Evolutionary conservation across 805 yeast genomes (phyloP).

Genomic region (Yarrowia sp.): DNA sequence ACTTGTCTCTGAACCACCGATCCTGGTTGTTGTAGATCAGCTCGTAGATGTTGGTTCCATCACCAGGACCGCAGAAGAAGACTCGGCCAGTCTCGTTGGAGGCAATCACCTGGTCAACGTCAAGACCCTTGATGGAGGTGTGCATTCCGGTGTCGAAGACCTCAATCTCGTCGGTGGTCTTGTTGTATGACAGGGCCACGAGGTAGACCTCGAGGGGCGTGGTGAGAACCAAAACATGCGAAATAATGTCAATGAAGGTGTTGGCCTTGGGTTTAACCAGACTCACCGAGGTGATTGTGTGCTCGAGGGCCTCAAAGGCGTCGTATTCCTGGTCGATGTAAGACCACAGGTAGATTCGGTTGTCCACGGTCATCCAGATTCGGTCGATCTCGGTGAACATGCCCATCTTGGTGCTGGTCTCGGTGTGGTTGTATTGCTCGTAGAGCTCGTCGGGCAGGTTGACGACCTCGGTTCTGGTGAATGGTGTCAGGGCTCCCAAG

Average conservation of each 20-base stretch:
- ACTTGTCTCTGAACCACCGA: conserved; percentile 81
- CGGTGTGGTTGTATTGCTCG: conserved; percentile 64
- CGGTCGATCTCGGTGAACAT: conserved; percentile 74
- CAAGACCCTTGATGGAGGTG: conserved; percentile 75
- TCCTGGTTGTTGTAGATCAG: conserved; percentile 77
- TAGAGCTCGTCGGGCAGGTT: conserved; percentile 79
- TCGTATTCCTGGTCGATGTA: conserved; percentile 64
- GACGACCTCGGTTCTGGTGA: conserved; percentile 65
- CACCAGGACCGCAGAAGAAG: conserved; percentile 77
- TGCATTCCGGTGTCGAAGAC: conserved; percentile 80
- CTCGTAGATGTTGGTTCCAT: conserved; percentile 81
- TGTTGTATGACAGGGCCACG: conserved; percentile 60
- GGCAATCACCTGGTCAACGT: conserved; percentile 59
- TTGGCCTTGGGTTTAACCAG: conserved; percentile 79
- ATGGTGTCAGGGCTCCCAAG: conserved; percentile 50
- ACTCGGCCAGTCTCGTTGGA: conserved; percentile 70
- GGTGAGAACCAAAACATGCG: conserved; percentile 68
- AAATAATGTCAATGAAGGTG: conserved; percentile 75
- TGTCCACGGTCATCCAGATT: conserved; percentile 83
- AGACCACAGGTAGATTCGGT: conserved; percentile 83
- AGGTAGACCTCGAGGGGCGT: conserved; percentile 79
- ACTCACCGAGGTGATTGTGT: conserved; percentile 71
- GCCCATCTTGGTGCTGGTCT: conserved; percentile 74
- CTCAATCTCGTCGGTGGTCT: conserved; percentile 50
- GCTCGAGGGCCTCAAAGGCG: conserved; percentile 77